phyloP scores from a whole-genome alignment of 345 rosid genomes.

The Atalantia buxifolia region DNA sequence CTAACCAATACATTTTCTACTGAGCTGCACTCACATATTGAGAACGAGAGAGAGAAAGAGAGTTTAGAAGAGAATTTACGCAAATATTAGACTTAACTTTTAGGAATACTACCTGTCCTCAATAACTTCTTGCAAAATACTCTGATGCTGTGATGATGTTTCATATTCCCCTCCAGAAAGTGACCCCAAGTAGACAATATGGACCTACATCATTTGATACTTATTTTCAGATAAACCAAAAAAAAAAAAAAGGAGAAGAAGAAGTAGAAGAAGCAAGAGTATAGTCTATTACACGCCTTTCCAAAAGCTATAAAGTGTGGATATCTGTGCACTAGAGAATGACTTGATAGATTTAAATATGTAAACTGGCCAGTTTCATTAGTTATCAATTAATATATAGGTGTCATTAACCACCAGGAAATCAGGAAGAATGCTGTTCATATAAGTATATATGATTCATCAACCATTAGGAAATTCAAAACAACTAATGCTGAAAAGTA shows the following conservation, averaged over 20 bases:
- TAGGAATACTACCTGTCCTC: constrained; percentile 6
- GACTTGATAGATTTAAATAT: neutral
- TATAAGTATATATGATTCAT: neutral
- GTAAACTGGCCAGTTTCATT: too few species aligned
- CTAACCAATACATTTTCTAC: constrained; percentile 15
- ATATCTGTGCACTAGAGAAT: neutral
- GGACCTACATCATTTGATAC: constrained; percentile 7
- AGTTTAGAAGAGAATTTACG: neutral
- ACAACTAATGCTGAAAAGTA: neutral
- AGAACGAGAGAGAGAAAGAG: neutral
- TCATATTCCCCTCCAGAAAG: constrained; percentile 17
- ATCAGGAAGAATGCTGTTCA: too few species aligned
- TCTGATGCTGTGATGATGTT: constrained; percentile 22
- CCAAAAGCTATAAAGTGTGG: too few species aligned
- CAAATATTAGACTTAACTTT: too few species aligned
- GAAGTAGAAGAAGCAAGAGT: neutral
- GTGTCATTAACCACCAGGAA: too few species aligned
- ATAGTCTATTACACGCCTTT: too few species aligned
- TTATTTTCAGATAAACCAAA: neutral
- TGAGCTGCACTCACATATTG: constrained; percentile 5
- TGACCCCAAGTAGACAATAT: constrained; percentile 45
- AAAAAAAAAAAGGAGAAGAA: neutral
- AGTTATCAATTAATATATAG: too few species aligned
- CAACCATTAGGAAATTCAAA: neutral
- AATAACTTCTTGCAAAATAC: constrained; percentile 21